phyloP scores from a whole-genome alignment of 768 basidiomycete species.

The Lentinus tigrinus region DNA sequence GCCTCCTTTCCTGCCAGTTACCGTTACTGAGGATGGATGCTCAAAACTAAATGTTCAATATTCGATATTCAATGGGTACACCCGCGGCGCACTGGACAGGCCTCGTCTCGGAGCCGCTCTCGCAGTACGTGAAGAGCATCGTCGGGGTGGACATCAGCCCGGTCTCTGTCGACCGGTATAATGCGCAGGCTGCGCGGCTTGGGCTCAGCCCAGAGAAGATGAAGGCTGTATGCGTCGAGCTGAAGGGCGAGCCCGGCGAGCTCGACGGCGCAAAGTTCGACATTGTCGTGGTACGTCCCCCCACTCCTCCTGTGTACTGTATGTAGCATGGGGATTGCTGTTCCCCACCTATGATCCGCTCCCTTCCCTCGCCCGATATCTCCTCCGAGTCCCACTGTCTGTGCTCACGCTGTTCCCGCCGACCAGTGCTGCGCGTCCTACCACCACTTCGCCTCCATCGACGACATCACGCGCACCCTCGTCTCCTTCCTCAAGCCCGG shows the following conservation, averaged over 20 bases:
- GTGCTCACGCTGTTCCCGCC: background rate
- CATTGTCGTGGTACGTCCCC: conserved; percentile 60
- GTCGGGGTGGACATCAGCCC: conserved; percentile 79
- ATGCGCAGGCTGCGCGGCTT: conserved; percentile 54
- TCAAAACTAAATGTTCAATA: no score
- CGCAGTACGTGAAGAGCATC: conserved; percentile 58
- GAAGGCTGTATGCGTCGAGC: conserved; percentile 60
- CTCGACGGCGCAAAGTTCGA: conserved; percentile 62
- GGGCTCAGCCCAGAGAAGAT: conserved; percentile 67
- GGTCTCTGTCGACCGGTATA: conserved; percentile 66
- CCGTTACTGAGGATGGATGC: background rate
- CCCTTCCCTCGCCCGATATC: background rate
- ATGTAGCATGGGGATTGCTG: no score
- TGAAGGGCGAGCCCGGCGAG: conserved; percentile 44
- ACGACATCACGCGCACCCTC: conserved; percentile 49
- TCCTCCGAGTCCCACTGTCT: background rate
- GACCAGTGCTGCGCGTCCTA: conserved; percentile 61
- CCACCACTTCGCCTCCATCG: conserved; percentile 58
- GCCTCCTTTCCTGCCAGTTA: no score
- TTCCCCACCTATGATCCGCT: no score
- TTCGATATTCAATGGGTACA: no score
- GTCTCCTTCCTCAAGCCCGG: conserved; percentile 57
- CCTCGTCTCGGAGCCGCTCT: conserved; percentile 61
- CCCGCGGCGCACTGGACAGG: conserved; percentile 48
- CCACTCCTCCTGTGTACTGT: background rate